A percentile compares a stretch with the other conserved stretches of the same genome.
phyloP scores from a whole-genome alignment of 805 yeast species.

The Teunomyces aglyptinius region DNA sequence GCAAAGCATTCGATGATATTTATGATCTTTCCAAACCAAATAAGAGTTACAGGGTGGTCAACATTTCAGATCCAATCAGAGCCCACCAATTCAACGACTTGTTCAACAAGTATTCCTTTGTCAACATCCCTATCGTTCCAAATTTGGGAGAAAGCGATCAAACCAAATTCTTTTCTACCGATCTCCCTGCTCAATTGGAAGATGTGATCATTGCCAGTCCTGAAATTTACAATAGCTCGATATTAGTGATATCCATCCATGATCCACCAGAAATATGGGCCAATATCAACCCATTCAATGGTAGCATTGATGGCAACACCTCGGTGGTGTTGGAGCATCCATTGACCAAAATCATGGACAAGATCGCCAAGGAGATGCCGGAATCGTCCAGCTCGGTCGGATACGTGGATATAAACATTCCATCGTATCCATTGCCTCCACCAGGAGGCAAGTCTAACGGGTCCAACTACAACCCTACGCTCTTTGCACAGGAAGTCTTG shows the following conservation, averaged over 20 bases:
- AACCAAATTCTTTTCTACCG: conserved; percentile 33
- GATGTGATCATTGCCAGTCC: conserved; percentile 73
- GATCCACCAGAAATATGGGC: conserved; percentile 96
- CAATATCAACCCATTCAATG: conserved; percentile 72
- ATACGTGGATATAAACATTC: conserved; percentile 79
- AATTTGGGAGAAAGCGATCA: neutral
- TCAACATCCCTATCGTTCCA: conserved; percentile 62
- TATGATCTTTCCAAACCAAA: conserved; percentile 31
- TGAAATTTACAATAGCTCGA: conserved; percentile 59
- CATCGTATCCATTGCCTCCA: conserved; percentile 48
- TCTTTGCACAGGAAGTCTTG: conserved; percentile 72
- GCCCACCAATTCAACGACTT: conserved; percentile 62
- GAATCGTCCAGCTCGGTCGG: conserved; percentile 49
- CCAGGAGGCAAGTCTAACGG: conserved; percentile 12
- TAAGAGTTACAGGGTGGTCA: conserved; percentile 36
- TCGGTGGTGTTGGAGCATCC: conserved; percentile 79
- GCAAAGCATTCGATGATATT: conserved; percentile 38
- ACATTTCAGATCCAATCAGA: conserved; percentile 74
- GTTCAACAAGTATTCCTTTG: conserved; percentile 54
- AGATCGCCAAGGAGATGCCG: conserved; percentile 42
- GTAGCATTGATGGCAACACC: conserved; percentile 68
- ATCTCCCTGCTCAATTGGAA: conserved; percentile 50
- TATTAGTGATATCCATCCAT: conserved; percentile 71
- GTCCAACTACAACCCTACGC: conserved; percentile 53
- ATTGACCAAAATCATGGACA: conserved; percentile 54